phyloP scores from a whole-genome alignment of 2,329 filamentous ascomycete genomes.

The Cladosporium sp. region DNA sequence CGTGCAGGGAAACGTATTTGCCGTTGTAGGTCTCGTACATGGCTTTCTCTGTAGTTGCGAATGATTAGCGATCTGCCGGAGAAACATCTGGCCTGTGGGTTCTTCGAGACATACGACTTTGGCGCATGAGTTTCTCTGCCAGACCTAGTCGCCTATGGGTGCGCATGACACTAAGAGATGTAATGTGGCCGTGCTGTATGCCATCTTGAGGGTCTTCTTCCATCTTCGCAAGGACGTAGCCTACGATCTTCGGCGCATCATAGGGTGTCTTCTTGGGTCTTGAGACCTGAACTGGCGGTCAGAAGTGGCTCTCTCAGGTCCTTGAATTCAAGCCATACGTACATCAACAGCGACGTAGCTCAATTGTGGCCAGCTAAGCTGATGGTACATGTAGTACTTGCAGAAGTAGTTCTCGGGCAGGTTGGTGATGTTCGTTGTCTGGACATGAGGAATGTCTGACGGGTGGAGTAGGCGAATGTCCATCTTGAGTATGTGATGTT shows the following conservation, averaged over 20 bases:
- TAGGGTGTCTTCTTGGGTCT: conserved; percentile 74
- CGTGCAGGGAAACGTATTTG: conserved; percentile 91
- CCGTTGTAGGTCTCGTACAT: conserved; percentile 96
- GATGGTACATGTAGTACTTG: conserved; percentile 99
- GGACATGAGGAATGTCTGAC: conserved; percentile 85
- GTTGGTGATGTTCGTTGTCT: conserved; percentile 98
- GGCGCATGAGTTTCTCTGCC: conserved; percentile 95
- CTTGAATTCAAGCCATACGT: conserved; percentile 27
- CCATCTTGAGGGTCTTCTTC: conserved; percentile 94
- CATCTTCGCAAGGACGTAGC: conserved; percentile 99
- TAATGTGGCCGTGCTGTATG: conserved; percentile 93
- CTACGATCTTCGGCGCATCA: conserved; percentile 95
- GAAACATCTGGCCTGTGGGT: not conserved
- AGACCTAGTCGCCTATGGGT: conserved; percentile 89
- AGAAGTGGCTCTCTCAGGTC: not conserved
- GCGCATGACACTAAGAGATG: conserved; percentile 90
- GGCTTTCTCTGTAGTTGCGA: conserved; percentile 66
- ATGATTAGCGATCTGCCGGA: not conserved
- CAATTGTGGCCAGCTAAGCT: conserved; percentile 95
- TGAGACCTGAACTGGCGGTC: conserved; percentile 54
- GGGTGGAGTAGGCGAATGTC: conserved; percentile 85
- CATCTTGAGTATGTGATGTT: conserved; percentile 53
- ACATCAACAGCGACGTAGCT: conserved; percentile 92
- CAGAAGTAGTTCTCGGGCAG: conserved; percentile 99
- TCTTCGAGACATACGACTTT: conserved; percentile 70